Evolutionary conservation across 768 basidiomycete species (phyloP), one percentile per base, ranked within the genome.

Genomic region (Strobilomyces dryophilus): DNA sequence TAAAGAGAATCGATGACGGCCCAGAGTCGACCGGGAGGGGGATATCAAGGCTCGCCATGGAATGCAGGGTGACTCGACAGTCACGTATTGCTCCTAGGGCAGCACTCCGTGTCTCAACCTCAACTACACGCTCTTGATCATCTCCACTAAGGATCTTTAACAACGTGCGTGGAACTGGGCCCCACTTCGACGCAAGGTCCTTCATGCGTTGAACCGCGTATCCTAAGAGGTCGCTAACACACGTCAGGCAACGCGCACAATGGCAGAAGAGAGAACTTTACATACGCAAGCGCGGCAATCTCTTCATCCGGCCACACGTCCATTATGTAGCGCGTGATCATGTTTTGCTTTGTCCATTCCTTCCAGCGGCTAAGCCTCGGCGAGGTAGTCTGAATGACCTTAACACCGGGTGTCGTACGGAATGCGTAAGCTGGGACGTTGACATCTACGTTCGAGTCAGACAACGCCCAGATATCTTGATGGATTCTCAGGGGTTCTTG

Each of bases 351-450:
- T 8, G 44, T 54, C 52, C 52, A 56, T 9, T 46, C 42, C 27
- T 49, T 46, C 52, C 43, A 56, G 17, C 40, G 55, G 9, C 20
- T 37, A 8, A 34, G 5, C 9, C 45, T 36, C 1, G 55, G 47
- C 0, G 44, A 54, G 5, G 55, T 54, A 11, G 48, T 49, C 17
- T 56, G 55, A 27, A 56, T 49, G 32, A 46, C 34, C 8, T 21
- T 35, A 31, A 54, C 48, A 18, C 26, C 34, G 2, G 35, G 46
- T 10, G 46, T 32, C 15, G 2, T 36, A 15, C 24, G 36, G 15
- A 49, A 54, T n/a, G 52, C 47, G 24, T 31, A 3, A 1, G 47
- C 31, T 14, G 55, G 52, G 9, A 45, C 27, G 6, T 8, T 31
- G 44, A 43, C 52, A 35, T 42, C 37, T 3, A 24, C 9, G n/a